phyloP scores from a whole-genome alignment of 768 basidiomycete genomes.

The Lanmaoa rubissima region DNA sequence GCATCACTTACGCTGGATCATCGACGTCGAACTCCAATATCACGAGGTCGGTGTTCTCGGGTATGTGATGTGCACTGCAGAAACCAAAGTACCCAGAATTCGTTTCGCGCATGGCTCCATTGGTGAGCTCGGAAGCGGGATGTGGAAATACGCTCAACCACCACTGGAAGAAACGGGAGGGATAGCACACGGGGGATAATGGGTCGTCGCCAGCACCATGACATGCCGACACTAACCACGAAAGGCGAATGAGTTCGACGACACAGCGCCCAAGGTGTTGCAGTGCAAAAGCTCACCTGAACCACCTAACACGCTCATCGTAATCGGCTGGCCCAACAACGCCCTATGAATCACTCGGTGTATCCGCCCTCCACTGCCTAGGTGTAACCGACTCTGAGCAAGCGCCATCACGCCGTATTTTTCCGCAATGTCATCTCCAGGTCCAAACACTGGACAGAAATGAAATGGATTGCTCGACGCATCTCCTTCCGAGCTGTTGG shows the following conservation, averaged over 20 bases:
- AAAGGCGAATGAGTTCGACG: neutral
- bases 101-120: conserved; percentile 91
- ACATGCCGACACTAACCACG: conserved; percentile 78
- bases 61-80: conserved; percentile 90
- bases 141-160: conserved; percentile 98
- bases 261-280: neutral
- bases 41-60: conserved; percentile 91
- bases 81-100: conserved; percentile 94
- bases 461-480: conserved; percentile 62
- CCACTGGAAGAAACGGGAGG: conserved; percentile 95
- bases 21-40: conserved; percentile 94
- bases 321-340: conserved; percentile 79
- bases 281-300: conserved; percentile 55
- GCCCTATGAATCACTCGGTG: conserved; percentile 84
- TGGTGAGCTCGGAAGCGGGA: conserved; percentile 95
- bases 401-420: conserved; percentile 78
- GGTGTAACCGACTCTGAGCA: conserved; percentile 70
- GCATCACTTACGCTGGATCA: conserved; percentile 69
- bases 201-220: conserved; percentile 93
- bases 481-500: conserved; percentile 36
- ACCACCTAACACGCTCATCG: conserved; percentile 87
- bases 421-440: conserved; percentile 71
- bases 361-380: conserved; percentile 78
- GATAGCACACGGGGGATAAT: conserved; percentile 81
- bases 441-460: conserved; percentile 89